These are phyloP conservation scores for Auxenochlorella pyrenoidosa DNA, from an alignment of 139 green algal genomes.

Conservation along the genomic window DNA sequence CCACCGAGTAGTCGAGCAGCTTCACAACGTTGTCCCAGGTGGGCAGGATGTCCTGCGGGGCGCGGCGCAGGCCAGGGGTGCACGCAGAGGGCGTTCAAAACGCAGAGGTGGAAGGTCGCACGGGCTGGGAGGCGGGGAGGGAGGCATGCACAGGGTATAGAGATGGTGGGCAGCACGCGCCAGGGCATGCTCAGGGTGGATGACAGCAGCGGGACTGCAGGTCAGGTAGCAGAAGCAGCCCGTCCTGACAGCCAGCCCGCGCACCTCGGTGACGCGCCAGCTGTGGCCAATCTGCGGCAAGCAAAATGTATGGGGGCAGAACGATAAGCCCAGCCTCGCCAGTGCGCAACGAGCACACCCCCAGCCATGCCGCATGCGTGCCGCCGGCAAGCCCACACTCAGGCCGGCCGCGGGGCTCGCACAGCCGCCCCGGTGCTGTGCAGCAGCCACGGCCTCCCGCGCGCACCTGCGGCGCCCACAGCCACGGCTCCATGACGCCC, in stretches of 20 bases:
- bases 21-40: conserved; percentile 53
- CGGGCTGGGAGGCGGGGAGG: neutral
- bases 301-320: neutral
- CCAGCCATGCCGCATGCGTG: neutral
- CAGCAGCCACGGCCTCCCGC: no score
- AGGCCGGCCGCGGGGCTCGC: no score
- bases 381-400: no score
- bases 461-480: conserved; percentile 57
- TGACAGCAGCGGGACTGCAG: neutral
- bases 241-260: neutral
- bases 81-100: neutral
- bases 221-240: neutral
- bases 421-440: no score
- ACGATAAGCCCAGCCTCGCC: neutral
- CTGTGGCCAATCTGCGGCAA: conserved; percentile 11
- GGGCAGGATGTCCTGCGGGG: conserved; percentile 48
- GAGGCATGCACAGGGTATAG: neutral
- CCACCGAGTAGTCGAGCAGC: conserved; percentile 57
- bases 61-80: no score
- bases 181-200: neutral
- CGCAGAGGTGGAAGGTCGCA: neutral
- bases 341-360: neutral
- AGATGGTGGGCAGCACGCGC: neutral
- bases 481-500: conserved; percentile 71
- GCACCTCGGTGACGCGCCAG: conserved; percentile 26